These are phyloP conservation scores for Neurospora sp. DNA, from an alignment of 495 filamentous ascomycete genomes.

Conservation along the genomic window DNA sequence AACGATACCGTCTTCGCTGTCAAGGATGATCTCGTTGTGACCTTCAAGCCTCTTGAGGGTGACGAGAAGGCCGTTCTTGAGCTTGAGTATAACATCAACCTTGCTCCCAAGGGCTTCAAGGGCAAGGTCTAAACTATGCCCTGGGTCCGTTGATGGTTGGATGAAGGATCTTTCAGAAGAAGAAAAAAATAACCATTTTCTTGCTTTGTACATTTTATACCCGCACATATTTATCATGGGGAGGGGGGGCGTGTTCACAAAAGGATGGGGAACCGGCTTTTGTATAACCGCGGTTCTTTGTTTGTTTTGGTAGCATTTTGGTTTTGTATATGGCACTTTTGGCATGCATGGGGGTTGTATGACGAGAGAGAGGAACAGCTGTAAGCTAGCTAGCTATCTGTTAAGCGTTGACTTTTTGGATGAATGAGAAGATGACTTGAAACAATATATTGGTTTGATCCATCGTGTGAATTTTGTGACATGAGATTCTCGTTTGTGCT, in stretches of 20 bases:
- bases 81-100: conserved; percentile 53
- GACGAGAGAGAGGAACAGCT: neutral
- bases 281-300: neutral
- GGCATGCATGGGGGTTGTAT: neutral
- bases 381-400: neutral
- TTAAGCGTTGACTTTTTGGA: neutral
- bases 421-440: neutral
- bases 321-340: neutral
- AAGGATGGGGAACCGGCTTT: neutral
- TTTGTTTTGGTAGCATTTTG: neutral
- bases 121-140: conserved; percentile 24
- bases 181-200: neutral
- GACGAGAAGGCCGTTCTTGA: conserved; percentile 60
- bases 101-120: conserved; percentile 43
- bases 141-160: neutral
- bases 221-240: neutral
- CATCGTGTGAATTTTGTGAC: neutral
- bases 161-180: neutral
- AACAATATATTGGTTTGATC: neutral
- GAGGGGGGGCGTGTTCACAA: neutral
- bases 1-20: conserved; percentile 74
- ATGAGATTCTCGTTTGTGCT: neutral
- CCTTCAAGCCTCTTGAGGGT: conserved; percentile 54
- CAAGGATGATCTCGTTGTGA: conserved; percentile 65
- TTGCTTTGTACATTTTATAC: conserved; percentile 1